A percentile compares a stretch with the other conserved stretches of the same genome.
Conservation (phyloP, 2,329 filamentous ascomycete species). For the Mycogone perniciosa region DNA sequence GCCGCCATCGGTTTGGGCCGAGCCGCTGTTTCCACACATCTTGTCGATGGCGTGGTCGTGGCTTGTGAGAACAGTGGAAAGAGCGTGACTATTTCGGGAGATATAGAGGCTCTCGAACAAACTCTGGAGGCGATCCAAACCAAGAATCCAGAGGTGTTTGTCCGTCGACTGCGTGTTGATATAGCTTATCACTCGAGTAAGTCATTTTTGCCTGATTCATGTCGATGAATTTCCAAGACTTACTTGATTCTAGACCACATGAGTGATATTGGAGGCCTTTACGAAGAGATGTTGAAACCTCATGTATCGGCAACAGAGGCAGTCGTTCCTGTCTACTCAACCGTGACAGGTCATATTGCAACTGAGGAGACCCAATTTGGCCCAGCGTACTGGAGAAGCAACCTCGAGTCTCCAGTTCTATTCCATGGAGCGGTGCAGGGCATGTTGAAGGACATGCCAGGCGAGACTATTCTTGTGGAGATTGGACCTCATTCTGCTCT, state of each 20-base stretch:
- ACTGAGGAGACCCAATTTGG: not conserved
- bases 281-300: constrained; percentile 3
- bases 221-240: too few relatives aligned
- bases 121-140: constrained; percentile 25
- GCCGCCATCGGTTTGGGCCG: constrained; percentile 5
- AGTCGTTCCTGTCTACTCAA: not conserved
- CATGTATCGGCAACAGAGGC: not conserved
- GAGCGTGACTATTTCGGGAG: constrained; percentile 7
- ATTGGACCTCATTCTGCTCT: constrained; percentile 24
- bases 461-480: constrained; percentile 18
- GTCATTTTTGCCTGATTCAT: not conserved
- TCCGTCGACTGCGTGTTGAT: not conserved
- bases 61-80: constrained; percentile 7
- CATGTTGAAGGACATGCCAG: not conserved
- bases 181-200: constrained; percentile 2
- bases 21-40: not conserved
- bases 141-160: constrained; percentile 23
- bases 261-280: constrained; percentile 3
- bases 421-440: not conserved
- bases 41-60: not conserved
- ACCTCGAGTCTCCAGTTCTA: not conserved
- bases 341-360: not conserved
- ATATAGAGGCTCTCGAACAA: not conserved
- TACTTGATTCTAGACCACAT: constrained; percentile 1
- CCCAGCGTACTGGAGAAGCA: not conserved